Base-by-base conservation (phyloP, 305 asterid genomes). In the Striga hermonthica region DNA sequence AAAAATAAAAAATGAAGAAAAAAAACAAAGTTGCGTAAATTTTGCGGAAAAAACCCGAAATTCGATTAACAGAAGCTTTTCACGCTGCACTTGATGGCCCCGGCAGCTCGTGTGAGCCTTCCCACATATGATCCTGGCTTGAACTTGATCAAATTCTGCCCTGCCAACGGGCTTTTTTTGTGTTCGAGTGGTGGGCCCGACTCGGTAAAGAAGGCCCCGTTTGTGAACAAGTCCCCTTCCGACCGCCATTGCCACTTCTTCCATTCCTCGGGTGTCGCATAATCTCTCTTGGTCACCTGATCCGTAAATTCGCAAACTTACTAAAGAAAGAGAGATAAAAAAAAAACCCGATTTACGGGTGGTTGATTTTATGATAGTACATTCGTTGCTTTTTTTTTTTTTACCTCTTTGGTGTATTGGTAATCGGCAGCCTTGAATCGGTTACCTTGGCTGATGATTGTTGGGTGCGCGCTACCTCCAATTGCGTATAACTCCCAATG, bases 211-310 rank as follows among this genome's bases (percentile, higher is more conserved):
- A 45, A 91, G n/a, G 98, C 98, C 56, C 96, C 96, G 5, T 89
- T 91, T 54, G 65, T 38, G 72, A 91, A 87, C 73, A 73, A 9
- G 65, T 91, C 98, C 0, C 95, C 98, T 68, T 91, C 95, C 2
- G 96, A 91, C 36, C 90, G 73, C 96, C 98, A 89, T 73, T 89
- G 96, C 96, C 98, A 91, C 0, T 79, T 73, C 76, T 13, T 80
- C 98, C 96, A 89, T 62, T 81, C 84, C 31, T 69, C 71, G 71
- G 73, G 64, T 0, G 75, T 15, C 1, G 95, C 87, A 4, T 81
- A 75, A 49, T 88, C 93, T 60, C 96, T 84, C 81, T 88, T 83
- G 0, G 98, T 91, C 73, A 90, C 72, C 74, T 74, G 47, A 9
- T n/a, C n/a, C n/a, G n/a, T n/a, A n/a, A n/a, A n/a, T n/a, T n/a